Conservation (phyloP, 768 basidiomycete species). For the Chiua virens region DNA sequence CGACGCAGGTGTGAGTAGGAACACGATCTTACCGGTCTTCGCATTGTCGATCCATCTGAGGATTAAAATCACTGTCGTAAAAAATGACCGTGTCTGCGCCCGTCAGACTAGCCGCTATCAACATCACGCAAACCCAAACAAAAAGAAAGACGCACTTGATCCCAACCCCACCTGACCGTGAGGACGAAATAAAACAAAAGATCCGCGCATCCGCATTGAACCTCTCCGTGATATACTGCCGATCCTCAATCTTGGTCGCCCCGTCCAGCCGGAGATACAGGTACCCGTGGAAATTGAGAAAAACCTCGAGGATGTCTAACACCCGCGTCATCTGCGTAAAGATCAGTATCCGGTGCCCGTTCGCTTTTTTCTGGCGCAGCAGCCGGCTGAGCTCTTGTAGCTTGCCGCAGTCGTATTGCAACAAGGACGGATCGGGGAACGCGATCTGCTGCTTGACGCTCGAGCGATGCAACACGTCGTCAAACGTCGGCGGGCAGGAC, state of each 20-base stretch:
- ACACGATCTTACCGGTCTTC: slow-evolving; percentile 71
- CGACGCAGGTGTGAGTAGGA: neutral
- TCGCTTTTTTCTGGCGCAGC: slow-evolving; percentile 80
- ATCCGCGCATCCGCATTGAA: slow-evolving; percentile 77
- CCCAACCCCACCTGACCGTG: slow-evolving; percentile 82
- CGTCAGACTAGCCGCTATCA: slow-evolving; percentile 51
- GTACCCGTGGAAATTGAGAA: slow-evolving; percentile 90
- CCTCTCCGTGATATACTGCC: slow-evolving; percentile 87
- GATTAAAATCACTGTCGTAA: slow-evolving; percentile 96
- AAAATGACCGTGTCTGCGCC: slow-evolving; percentile 96
- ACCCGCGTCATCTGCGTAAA: slow-evolving; percentile 98
- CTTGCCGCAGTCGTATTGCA: slow-evolving; percentile 97
- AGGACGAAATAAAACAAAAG: slow-evolving; percentile 88
- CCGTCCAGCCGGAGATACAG: slow-evolving; percentile 94
- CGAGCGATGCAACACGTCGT: slow-evolving; percentile 65
- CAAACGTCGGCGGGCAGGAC: slow-evolving; percentile 50
- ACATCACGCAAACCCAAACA: slow-evolving; percentile 19
- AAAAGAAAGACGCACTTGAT: slow-evolving; percentile 69
- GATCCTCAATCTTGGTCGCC: slow-evolving; percentile 92
- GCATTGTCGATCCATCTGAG: slow-evolving; percentile 97
- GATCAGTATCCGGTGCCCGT: slow-evolving; percentile 87
- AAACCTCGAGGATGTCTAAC: slow-evolving; percentile 91
- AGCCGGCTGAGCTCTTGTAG: slow-evolving; percentile 81
- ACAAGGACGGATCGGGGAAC: slow-evolving; percentile 84
- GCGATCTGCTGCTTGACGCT: slow-evolving; percentile 89